A percentile compares a stretch with the other conserved stretches of the same genome.
These are phyloP conservation scores for Capsicum chinense DNA, from an alignment of 257 asterid species.

Conservation along the genomic window DNA sequence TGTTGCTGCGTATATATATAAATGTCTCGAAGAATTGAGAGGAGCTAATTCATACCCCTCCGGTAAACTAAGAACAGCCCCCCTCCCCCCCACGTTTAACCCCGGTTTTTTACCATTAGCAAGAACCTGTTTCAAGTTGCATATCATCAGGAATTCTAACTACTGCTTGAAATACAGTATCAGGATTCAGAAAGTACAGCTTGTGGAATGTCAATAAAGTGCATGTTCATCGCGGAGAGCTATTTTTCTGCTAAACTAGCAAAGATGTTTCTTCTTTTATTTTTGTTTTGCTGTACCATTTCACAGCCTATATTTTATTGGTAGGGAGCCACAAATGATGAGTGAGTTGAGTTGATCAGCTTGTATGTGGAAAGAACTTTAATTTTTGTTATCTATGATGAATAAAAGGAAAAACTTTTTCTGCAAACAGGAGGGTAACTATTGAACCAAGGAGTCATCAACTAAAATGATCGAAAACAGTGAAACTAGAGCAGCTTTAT, in stretches of 20 bases:
- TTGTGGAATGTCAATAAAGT: constrained; percentile 28
- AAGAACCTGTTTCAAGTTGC: not conserved
- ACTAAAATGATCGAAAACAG: not conserved
- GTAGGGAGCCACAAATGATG: constrained; percentile 22
- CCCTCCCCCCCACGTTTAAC: not conserved
- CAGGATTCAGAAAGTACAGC: not conserved
- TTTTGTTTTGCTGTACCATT: not conserved
- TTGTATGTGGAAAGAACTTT: not conserved
- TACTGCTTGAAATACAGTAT: not conserved
- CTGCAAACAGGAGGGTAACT: constrained; percentile 17
- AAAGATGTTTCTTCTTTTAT: not conserved
- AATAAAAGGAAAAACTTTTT: not conserved
- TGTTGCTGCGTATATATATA: not conserved
- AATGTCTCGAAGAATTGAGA: not conserved
- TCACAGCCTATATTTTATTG: constrained; percentile 33
- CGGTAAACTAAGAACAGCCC: too few relatives aligned
- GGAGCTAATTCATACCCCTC: not conserved
- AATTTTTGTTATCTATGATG: not conserved
- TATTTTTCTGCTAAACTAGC: not conserved
- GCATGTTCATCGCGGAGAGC: not conserved
- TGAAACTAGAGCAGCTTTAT: not conserved
- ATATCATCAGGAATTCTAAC: not conserved
- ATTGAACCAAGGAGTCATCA: not conserved
- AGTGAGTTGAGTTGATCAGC: constrained; percentile 31
- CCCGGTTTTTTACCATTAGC: not conserved